A percentile compares a stretch with the other conserved stretches of the same genome.
phyloP scores from a whole-genome alignment of 2,329 filamentous ascomycete species.

The Aspergillus luchuensis region DNA sequence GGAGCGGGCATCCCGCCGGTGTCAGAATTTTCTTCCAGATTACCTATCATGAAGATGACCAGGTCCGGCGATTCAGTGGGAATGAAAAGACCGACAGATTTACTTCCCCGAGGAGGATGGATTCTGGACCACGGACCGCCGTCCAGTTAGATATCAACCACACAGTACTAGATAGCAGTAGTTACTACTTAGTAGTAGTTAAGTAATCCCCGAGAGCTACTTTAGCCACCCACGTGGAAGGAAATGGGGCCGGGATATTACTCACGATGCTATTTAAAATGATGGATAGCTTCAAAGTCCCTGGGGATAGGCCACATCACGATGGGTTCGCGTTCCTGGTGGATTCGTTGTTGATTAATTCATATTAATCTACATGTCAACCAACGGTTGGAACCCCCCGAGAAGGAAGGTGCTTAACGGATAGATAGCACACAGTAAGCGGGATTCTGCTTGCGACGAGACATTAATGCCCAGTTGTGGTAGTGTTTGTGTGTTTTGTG shows the following conservation, averaged over 20 bases:
- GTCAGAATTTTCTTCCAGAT: constrained; percentile 1
- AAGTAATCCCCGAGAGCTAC: constrained; percentile 8
- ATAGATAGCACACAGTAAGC: not conserved
- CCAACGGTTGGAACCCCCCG: not conserved
- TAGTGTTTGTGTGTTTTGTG: not conserved
- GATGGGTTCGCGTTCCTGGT: not conserved
- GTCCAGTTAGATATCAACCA: not conserved
- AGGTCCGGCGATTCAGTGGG: not conserved
- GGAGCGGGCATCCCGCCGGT: not conserved
- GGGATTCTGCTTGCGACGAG: not conserved
- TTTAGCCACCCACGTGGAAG: constrained; percentile 18
- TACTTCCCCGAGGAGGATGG: not conserved
- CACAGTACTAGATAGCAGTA: too few species aligned
- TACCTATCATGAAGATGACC: constrained; percentile 1
- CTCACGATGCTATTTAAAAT: not conserved
- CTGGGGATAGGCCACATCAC: not conserved
- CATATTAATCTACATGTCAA: not conserved
- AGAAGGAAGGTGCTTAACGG: not conserved
- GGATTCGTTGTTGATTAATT: constrained; percentile 2
- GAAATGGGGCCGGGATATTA: constrained; percentile 11
- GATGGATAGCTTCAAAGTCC: not conserved
- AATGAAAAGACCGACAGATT: not conserved
- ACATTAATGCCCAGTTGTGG: not conserved
- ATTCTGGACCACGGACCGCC: constrained; percentile 7
- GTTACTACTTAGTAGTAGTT: not conserved